A percentile compares a stretch with the other conserved stretches of the same genome.
Evolutionary conservation across 768 basidiomycete species (phyloP).

Genomic region (Phylloporus sp.): DNA sequence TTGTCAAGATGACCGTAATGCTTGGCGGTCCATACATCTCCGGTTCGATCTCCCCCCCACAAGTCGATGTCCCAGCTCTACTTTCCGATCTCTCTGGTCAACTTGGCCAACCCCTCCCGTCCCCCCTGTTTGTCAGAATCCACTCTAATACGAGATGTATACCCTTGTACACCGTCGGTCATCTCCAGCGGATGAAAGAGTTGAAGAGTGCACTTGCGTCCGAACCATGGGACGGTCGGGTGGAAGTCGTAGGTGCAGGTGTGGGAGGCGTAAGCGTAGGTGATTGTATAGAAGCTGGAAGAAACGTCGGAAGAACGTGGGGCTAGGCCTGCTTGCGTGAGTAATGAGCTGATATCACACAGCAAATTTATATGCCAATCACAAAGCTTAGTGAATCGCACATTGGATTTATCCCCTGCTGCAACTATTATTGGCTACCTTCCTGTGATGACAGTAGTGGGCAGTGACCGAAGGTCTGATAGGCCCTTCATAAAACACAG

Average conservation of each 20-base stretch:
- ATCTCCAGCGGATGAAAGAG: conserved; percentile 63
- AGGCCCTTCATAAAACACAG: conserved; percentile 17
- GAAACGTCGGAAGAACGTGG: conserved; percentile 49
- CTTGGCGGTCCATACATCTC: conserved; percentile 70
- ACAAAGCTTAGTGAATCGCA: conserved; percentile 10
- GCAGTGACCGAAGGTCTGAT: conserved; percentile 1
- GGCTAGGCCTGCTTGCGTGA: conserved; percentile 17
- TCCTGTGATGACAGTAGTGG: conserved; percentile 6
- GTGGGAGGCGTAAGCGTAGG: conserved; percentile 84
- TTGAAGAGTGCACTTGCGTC: conserved; percentile 42
- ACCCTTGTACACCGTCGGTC: conserved; percentile 72
- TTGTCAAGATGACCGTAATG: conserved; percentile 88
- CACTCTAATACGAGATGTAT: conserved; percentile 67
- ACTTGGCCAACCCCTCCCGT: conserved; percentile 45
- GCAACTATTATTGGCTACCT: conserved; percentile 7
- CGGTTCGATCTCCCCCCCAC: conserved; percentile 10
- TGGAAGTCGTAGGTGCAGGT: conserved; percentile 79
- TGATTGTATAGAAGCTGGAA: conserved; percentile 79
- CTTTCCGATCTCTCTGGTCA: conserved; percentile 41
- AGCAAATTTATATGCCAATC: conserved; percentile 10
- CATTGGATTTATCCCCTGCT: conserved; percentile 1
- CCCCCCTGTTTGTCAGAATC: conserved; percentile 51
- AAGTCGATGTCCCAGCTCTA: conserved; percentile 22
- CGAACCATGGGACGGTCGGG: conserved; percentile 41
- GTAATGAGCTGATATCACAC: conserved; percentile 5